Conservation (phyloP, 805 yeast genomes). For the Debaryomyces castellii region DNA sequence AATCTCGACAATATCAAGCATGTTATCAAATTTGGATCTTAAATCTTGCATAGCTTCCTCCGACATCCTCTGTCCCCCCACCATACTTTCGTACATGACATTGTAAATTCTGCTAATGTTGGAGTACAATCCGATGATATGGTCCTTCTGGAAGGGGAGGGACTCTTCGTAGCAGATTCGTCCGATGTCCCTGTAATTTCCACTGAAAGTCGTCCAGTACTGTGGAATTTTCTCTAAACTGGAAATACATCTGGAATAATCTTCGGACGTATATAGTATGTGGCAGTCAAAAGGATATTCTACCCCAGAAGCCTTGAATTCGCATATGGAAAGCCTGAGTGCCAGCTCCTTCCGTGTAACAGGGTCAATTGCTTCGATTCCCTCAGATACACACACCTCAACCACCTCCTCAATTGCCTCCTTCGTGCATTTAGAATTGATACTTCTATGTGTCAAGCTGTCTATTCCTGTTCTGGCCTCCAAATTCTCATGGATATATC, state of each 20-base stretch:
- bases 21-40: slow-evolving; percentile 3
- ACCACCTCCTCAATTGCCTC: slow-evolving; percentile 41
- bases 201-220: slow-evolving; percentile 75
- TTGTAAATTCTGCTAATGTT: slow-evolving; percentile 41
- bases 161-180: slow-evolving; percentile 54
- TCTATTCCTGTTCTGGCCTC: slow-evolving; percentile 2
- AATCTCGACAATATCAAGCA: slow-evolving; percentile 2
- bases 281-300: slow-evolving; percentile 30
- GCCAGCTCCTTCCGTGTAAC: slow-evolving; percentile 40
- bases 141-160: slow-evolving; percentile 52
- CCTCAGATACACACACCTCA: slow-evolving; percentile 38
- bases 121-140: slow-evolving; percentile 43
- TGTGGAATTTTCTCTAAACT: slow-evolving; percentile 47
- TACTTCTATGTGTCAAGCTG: slow-evolving; percentile 1
- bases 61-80: slow-evolving; percentile 5
- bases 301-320: slow-evolving; percentile 48
- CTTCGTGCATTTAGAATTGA: slow-evolving; percentile 30
- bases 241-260: slow-evolving; percentile 36
- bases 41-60: slow-evolving; percentile 2
- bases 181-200: slow-evolving; percentile 56
- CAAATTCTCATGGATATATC: background rate
- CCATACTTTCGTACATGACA: slow-evolving; percentile 8
- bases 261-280: slow-evolving; percentile 8
- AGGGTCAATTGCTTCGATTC: slow-evolving; percentile 36
- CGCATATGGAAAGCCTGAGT: slow-evolving; percentile 51